Evolutionary conservation across 306 rosid species (phyloP).

Genomic region (Quercus dentata): DNA sequence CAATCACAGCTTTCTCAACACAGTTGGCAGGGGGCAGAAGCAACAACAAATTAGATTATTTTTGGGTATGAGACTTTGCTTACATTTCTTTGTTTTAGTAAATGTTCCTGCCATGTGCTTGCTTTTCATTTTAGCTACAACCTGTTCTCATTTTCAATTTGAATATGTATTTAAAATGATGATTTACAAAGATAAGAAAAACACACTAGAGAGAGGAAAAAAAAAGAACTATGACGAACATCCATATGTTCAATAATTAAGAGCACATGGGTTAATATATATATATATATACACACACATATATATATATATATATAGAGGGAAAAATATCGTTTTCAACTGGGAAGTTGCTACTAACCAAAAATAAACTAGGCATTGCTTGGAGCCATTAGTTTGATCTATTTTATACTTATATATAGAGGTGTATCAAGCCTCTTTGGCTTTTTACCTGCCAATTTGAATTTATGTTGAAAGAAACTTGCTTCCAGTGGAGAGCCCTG

Average conservation of each 20-base stretch:
- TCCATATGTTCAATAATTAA: not conserved
- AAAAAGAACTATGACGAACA: not conserved
- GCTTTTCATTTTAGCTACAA: constrained; percentile 90
- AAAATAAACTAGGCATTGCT: not conserved
- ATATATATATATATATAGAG: not conserved
- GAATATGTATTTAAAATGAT: constrained; percentile 12
- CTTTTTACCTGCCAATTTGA: constrained; percentile 78
- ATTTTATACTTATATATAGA: not conserved
- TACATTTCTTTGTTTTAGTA: constrained; percentile 89
- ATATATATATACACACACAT: no score
- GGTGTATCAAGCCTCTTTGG: constrained; percentile 9
- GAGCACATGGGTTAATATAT: not conserved
- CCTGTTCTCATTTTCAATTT: constrained; percentile 49
- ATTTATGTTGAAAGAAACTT: constrained; percentile 74
- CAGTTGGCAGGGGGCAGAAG: constrained; percentile 1
- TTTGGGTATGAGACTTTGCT: constrained; percentile 29
- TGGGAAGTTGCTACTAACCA: not conserved
- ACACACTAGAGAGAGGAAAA: not conserved
- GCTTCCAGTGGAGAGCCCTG: constrained; percentile 98
- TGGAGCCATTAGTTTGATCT: constrained; percentile 11
- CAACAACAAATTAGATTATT: constrained; percentile 15
- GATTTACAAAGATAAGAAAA: constrained; percentile 3
- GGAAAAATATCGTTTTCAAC: no score
- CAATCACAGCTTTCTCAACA: constrained; percentile 36
- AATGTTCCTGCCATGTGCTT: constrained; percentile 85